Conservation (phyloP, 2,329 filamentous ascomycete genomes). For the Botrytis fabae region DNA sequence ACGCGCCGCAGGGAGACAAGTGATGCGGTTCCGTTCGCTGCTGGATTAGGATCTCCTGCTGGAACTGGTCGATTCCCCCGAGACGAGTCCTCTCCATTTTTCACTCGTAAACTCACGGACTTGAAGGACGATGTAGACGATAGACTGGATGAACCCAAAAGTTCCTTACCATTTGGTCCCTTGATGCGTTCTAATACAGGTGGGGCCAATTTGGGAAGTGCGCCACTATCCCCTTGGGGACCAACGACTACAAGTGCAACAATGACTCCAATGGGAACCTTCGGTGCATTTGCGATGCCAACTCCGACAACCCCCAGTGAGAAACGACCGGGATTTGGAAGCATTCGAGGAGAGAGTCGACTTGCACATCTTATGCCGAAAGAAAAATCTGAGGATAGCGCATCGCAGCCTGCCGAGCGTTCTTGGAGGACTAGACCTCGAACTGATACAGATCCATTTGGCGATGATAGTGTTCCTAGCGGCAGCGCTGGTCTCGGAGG, state of each 20-base stretch:
- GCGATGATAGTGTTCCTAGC: slow-evolving; percentile 60
- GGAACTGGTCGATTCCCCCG: slow-evolving; percentile 58
- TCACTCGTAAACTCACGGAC: slow-evolving; percentile 54
- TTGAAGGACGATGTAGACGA: slow-evolving; percentile 55
- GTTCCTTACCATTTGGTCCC: slow-evolving; percentile 46
- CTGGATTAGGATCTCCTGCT: slow-evolving; percentile 60
- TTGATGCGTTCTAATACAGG: slow-evolving; percentile 57
- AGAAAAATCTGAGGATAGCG: slow-evolving; percentile 67
- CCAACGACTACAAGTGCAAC: slow-evolving; percentile 54
- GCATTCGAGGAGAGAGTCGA: slow-evolving; percentile 72
- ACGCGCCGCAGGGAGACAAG: slow-evolving; percentile 80
- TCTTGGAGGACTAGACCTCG: slow-evolving; percentile 62
- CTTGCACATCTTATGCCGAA: slow-evolving; percentile 84
- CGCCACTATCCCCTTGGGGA: slow-evolving; percentile 50
- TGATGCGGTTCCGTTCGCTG: slow-evolving; percentile 59
- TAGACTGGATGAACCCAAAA: slow-evolving; percentile 50
- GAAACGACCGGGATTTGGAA: slow-evolving; percentile 69
- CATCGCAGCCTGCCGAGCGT: slow-evolving; percentile 53
- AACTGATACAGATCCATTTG: slow-evolving; percentile 74
- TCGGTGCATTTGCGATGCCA: slow-evolving; percentile 82
- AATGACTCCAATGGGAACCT: slow-evolving; percentile 76
- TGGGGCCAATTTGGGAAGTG: slow-evolving; percentile 48
- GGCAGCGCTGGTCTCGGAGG: slow-evolving; percentile 75
- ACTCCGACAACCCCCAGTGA: slow-evolving; percentile 61
- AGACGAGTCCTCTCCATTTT: slow-evolving; percentile 62